A percentile compares a stretch with the other conserved stretches of the same genome.
Evolutionary conservation across 257 asterid species (phyloP).

Genomic region (Ehretia macrophylla): DNA sequence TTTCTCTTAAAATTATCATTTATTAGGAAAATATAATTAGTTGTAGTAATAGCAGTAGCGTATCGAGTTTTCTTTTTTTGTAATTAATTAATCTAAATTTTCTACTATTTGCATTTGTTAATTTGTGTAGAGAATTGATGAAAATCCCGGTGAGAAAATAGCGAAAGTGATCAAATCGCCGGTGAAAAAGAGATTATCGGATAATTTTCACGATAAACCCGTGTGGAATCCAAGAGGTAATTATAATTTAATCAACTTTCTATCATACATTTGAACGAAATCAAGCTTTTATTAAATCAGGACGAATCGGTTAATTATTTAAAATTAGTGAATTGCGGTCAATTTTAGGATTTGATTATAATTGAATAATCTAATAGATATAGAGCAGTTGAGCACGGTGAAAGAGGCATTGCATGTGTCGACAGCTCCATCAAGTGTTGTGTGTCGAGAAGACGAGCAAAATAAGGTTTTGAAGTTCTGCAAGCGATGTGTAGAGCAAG

Average conservation of each 20-base stretch:
- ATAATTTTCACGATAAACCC: slow-evolving; percentile 38
- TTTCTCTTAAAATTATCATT: too few relatives aligned
- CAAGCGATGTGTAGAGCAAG: slow-evolving; percentile 59
- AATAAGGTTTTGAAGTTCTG: slow-evolving; percentile 67
- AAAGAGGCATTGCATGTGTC: slow-evolving; percentile 87
- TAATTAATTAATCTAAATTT: not conserved
- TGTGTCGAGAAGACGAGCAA: slow-evolving; percentile 78
- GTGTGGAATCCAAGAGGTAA: slow-evolving; percentile 73
- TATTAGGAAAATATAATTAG: too few relatives aligned
- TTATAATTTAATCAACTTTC: slow-evolving; percentile 12
- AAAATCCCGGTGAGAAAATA: slow-evolving; percentile 15
- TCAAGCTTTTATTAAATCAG: too few relatives aligned
- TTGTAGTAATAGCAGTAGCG: too few relatives aligned
- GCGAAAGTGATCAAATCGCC: slow-evolving; percentile 40
- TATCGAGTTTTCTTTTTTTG: not conserved
- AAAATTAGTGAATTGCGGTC: not conserved
- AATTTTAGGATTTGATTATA: not conserved
- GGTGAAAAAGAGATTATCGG: slow-evolving; percentile 36
- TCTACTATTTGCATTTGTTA: not conserved
- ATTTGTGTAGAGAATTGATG: slow-evolving; percentile 35
- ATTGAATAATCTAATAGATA: slow-evolving; percentile 33
- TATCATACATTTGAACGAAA: too few relatives aligned
- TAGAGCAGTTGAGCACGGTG: slow-evolving; percentile 60
- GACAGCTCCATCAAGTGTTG: slow-evolving; percentile 47
- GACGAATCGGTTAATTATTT: too few relatives aligned